Evolutionary conservation across 2,329 filamentous ascomycete genomes (phyloP), one percentile per base, ranked within the genome.

Genomic region (Colletotrichum caudatum): DNA sequence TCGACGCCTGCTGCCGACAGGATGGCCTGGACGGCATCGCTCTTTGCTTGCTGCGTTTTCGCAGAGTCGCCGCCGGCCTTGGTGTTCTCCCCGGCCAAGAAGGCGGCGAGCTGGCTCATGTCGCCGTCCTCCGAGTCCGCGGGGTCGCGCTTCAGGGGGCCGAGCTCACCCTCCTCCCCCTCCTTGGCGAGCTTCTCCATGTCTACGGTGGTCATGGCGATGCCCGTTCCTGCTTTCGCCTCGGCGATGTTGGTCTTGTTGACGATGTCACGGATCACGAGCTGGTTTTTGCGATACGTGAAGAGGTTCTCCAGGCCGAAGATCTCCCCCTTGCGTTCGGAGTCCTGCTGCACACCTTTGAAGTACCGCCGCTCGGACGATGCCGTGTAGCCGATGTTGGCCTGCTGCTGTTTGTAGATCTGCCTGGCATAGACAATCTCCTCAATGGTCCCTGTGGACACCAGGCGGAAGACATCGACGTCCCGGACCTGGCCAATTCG

Each of bases 201-300:
- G 71, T 97, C 90, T 23, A 97, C 87, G 65, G 93, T 91, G n/a
- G 91, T 86, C 39, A 98, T 90, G 37, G 89, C 88, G 12, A 98
- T 92, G 0, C 94, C 95, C 0, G 92, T 92, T 0, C 94, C 95
- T 0, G 93, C 94, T 78, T 92, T 93, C 53, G 94, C 94, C 82
- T 99, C 96, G 5, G 96, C 96, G 63, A 99, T 91, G 77, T 99
- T 99, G 37, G 96, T 98, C 81, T 98, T 97, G 84, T 98, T 97
- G 76, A 99, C 94, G 75, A 99, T 98, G 67, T 98, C 94, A n/a
- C 93, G 89, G 6, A 98, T 87, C 18, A 98, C 87, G 16, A 97
- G 88, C 71, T 93, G 93, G 74, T 95, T 89, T 59, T 90, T 89
- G 74, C 94, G 91, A 74, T 94, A 98, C 0, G 90, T 90, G 76